Conservation (phyloP, 305 asterid species). For the Solanum aculeatissimum region DNA sequence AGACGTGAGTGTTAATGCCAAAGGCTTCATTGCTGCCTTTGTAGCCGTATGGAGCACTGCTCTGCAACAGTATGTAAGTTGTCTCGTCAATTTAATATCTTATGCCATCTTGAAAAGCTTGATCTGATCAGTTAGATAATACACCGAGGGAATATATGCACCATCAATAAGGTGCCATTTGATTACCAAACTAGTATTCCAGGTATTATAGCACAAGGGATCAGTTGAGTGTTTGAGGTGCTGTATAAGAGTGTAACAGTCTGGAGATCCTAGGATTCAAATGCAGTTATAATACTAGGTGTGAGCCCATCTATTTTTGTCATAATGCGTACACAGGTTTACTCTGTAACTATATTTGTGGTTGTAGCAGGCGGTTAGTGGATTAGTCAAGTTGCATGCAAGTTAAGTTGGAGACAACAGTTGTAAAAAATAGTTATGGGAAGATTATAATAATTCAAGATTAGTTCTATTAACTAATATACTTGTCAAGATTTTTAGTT, state of each 20-base stretch:
- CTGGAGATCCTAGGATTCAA: background rate
- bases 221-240: background rate
- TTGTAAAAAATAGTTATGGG: background rate
- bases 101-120: background rate
- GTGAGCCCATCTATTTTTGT: background rate
- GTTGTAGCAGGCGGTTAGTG: background rate
- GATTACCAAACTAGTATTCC: background rate
- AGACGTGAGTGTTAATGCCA: conserved; percentile 68
- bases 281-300: background rate
- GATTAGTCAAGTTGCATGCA: background rate
- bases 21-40: conserved; percentile 68
- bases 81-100: background rate
- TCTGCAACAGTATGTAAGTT: conserved; percentile 83
- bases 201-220: background rate
- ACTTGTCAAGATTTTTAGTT: background rate
- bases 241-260: background rate
- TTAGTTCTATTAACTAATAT: background rate
- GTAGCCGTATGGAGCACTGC: conserved; percentile 80
- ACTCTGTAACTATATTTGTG: background rate
- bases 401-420: background rate
- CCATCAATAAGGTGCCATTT: background rate
- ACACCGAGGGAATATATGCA: background rate
- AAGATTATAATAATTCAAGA: background rate
- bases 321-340: background rate
- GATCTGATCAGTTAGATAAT: background rate